A percentile compares a stretch with the other conserved stretches of the same genome.
phyloP scores from a whole-genome alignment of 768 basidiomycete species.

The Panaeolus papilionaceus region DNA sequence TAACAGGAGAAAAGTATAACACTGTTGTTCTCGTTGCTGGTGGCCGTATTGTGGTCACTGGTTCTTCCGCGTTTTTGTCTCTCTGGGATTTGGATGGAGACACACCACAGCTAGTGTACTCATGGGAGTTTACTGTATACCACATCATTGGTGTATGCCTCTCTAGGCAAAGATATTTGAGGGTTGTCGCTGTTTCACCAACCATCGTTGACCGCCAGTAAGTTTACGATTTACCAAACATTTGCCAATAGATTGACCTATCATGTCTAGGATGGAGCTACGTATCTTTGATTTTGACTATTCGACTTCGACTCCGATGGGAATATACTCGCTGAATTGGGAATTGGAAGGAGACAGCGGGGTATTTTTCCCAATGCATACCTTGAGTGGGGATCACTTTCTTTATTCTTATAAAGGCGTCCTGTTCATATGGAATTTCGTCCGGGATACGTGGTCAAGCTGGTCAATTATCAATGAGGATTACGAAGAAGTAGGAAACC shows the following conservation, averaged over 20 bases:
- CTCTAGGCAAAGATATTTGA: background rate
- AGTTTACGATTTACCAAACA: background rate
- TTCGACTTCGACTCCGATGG: background rate
- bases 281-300: conserved; percentile 8
- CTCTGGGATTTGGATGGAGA: background rate
- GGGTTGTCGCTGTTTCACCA: background rate
- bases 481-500: conserved; percentile 1
- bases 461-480: background rate
- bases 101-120: background rate
- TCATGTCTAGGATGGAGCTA: background rate
- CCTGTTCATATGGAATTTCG: conserved; percentile 1
- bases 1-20: background rate
- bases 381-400: background rate
- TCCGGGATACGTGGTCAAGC: conserved; percentile 6
- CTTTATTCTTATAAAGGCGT: background rate
- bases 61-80: background rate
- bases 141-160: background rate
- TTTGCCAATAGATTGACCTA: background rate
- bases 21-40: background rate
- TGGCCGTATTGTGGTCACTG: background rate
- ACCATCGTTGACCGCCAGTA: background rate
- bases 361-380: background rate
- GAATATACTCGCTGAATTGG: background rate
- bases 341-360: background rate
- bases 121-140: conserved; percentile 1